Base-by-base conservation (phyloP, 1,284 basidiomycete species). In the Ustilago nuda region DNA sequence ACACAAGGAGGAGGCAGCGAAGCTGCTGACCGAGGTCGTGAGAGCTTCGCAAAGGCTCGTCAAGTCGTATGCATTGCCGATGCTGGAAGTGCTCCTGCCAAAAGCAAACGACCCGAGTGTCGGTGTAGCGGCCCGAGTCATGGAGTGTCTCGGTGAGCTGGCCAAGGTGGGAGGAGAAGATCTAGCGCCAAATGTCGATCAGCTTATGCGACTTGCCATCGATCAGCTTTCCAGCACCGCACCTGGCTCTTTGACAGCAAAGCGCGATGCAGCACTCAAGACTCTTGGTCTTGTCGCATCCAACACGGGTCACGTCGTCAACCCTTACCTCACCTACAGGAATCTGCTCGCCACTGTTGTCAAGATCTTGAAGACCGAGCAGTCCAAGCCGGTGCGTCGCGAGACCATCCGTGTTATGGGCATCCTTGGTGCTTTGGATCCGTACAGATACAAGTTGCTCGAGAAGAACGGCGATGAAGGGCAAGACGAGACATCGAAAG, bases 351-450 rank as follows among this genome's bases (percentile, higher is more conserved):
- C 91, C 33, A 90, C 95, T 23, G 88, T 99, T 33, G 93, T 93
- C 76, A 90, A 92, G 70, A 94, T 99, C 72, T 87, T 99, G 65
- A 91, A 92, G 83, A 93, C 92, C 13, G 97, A 99, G 84, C 90
- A 90, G 11, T 90, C 89, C 32, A 90, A 91, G 71, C 87, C 89
- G 1, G 84, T 85, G 59, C 89, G 94, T 53, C 89, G 96, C 48
- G 97, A 99, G 82, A 94, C 85, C 87, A 89, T 99, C 72, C 92
- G 95, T 78, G 96, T 98, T 3, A 90, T 99, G 81, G 97, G 97
- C 74, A 95, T 98, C 68, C 89, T 99, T 4, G 97, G 97, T 68
- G 97, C 97, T n/a, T 88, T 99, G 36, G 97, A 99, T 86, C 97
- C 97, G 0, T 99, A 98, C 87, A 90, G 93, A 81, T 92, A 96